Evolutionary conservation across 1,139 yeast species (phyloP).

Genomic region (Groenewaldozyma sp.): DNA sequence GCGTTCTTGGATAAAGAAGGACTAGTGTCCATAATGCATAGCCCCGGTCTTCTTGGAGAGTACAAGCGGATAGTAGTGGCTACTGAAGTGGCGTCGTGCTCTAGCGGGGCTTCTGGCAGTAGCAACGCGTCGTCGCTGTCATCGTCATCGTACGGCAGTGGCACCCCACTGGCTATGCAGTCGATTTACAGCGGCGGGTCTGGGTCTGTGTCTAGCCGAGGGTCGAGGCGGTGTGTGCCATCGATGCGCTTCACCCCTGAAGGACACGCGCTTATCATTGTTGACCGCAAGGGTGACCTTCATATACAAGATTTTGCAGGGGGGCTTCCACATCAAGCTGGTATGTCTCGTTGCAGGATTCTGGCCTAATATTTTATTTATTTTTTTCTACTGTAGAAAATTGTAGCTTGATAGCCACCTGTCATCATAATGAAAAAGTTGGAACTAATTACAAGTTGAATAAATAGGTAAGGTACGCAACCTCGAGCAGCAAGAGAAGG

Average conservation of each 20-base stretch:
- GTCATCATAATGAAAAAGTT: too few relatives aligned
- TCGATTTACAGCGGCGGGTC: not conserved
- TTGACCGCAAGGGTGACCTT: constrained; percentile 74
- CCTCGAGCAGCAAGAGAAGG: too few relatives aligned
- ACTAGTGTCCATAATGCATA: constrained; percentile 55
- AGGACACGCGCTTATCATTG: constrained; percentile 67
- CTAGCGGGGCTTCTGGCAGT: constrained; percentile 1
- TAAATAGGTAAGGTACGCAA: too few relatives aligned
- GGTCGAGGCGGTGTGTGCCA: constrained; percentile 47
- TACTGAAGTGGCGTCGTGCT: constrained; percentile 69
- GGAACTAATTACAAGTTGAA: too few relatives aligned
- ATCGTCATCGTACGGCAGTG: not conserved
- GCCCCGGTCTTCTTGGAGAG: constrained; percentile 41
- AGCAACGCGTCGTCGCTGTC: not conserved
- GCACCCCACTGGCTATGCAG: not conserved
- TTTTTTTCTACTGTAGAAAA: too few relatives aligned
- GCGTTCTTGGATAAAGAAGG: constrained; percentile 78
- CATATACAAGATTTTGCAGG: constrained; percentile 82
- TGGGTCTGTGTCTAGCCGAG: too few relatives aligned
- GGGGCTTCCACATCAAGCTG: constrained; percentile 69
- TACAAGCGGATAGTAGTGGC: constrained; percentile 54
- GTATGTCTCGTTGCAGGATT: constrained; percentile 56
- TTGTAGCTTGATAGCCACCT: too few relatives aligned
- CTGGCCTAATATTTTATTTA: constrained; percentile 14
- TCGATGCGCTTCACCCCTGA: constrained; percentile 64